Base-by-base conservation (phyloP, 1,139 yeast species). In the Suhomyces choctaworum region DNA sequence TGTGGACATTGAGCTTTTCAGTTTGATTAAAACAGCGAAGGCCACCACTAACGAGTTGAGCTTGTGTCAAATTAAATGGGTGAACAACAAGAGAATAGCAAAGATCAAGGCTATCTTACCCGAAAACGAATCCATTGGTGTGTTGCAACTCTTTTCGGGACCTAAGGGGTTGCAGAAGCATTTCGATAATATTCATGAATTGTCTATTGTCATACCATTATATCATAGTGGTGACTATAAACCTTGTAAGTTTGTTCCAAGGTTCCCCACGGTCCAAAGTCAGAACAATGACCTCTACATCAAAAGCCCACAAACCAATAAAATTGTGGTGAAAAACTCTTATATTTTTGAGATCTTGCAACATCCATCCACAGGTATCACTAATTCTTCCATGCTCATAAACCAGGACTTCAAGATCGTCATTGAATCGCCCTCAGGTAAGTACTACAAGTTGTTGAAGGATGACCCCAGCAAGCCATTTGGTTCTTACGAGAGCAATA, bases 101-200 rank as follows among this genome's bases (percentile, higher is more conserved):
- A 78, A 88, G 35, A 70, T 92, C 40, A 92, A 92, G 58, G 95
- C 95, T 0, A 67, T 81, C 9, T 62, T 92, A 31, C 96, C 97
- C 0, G 79, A 78, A 16, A 72, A 70, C 16, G 78, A 75, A 36
- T 60, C 74, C 1, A 76, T 80, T 36, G 97, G 96, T 1, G 81
- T 82, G 8, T 65, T 90, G 34, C 85, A 84, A 47, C 70, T 89
- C 16, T 88, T 80, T 54, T 80, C 94, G 2, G 90, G 94, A 5
- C 65, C 72, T 23, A 76, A 77, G 47, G 88, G 89, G 1, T 56
- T 73, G 14, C 80, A 80, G 47, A 73, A 76, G 36, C 75, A 82
- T 17, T 67, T 77, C 40, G 77, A 74, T 29, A 75, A 77, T 52
- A 71, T 76, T 22, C 88, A 82, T 58, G 85, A 89, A 37, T 63